A percentile compares a stretch with the other conserved stretches of the same genome.
Conservation (phyloP, 2,329 filamentous ascomycete species). For the Stachybotrys elegans region DNA sequence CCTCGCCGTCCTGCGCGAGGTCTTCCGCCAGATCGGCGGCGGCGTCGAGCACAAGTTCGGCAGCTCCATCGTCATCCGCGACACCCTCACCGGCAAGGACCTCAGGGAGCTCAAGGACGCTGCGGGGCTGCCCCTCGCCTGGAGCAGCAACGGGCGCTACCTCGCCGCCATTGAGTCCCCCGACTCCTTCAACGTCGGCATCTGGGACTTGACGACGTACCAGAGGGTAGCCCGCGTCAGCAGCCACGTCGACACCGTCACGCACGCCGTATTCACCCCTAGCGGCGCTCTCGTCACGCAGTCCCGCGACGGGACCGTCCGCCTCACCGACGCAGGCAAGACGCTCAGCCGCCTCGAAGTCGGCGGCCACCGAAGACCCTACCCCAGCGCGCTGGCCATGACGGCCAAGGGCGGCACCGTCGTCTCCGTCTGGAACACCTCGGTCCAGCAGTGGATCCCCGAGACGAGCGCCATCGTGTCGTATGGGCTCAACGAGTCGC, state of each 20-base stretch:
- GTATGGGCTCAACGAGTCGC: constrained; percentile 28
- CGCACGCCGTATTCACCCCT: constrained; percentile 29
- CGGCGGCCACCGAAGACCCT: constrained; percentile 12
- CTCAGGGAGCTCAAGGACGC: constrained; percentile 24
- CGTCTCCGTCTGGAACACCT: constrained; percentile 32
- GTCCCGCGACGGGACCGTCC: constrained; percentile 30
- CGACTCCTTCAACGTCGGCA: constrained; percentile 5
- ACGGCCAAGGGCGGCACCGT: constrained; percentile 26
- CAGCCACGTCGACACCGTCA: constrained; percentile 30
- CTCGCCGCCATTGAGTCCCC: constrained; percentile 24
- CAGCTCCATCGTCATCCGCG: constrained; percentile 24
- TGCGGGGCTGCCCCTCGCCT: constrained; percentile 21
- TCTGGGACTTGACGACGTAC: constrained; percentile 26
- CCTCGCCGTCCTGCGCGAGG: constrained; percentile 25
- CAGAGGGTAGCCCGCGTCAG: constrained; percentile 23
- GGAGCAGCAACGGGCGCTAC: constrained; percentile 23
- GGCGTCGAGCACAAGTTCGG: constrained; percentile 25
- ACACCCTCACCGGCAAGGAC: constrained; percentile 24
- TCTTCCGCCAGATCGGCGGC: constrained; percentile 21
- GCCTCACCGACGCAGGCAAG: constrained; percentile 29
- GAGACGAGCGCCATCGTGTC: constrained; percentile 24
- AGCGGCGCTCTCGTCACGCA: constrained; percentile 27
- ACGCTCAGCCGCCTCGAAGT: constrained; percentile 33
- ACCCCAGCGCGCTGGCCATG: constrained; percentile 27
- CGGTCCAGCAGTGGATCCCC: constrained; percentile 32